Base-by-base conservation (phyloP, 306 rosid species). In the Delonix regia region DNA sequence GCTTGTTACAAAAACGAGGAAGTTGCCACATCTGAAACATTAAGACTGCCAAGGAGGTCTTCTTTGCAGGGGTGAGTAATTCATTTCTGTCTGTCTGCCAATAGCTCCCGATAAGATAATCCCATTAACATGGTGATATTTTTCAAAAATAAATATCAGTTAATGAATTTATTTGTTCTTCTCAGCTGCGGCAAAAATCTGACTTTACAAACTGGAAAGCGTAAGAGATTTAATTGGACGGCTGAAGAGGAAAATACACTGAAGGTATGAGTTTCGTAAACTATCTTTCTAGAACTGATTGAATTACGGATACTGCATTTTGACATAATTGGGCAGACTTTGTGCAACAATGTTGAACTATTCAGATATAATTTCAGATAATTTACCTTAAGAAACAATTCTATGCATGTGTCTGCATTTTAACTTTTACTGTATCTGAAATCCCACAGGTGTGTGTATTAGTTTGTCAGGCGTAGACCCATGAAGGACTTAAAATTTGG, bases 211-310 rank as follows among this genome's bases (percentile, higher is more conserved):
- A 7, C 28, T 5, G 44, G 39, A 52, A 86, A 19, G 59, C 82
- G 89, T 10, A 83, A 9, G 81, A 67, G 53, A 60, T 72, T 86
- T 62, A 24, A 1, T 36, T 86, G 89, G 89, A 72, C 85, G 4
- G 34, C 41, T 45, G 87, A 83, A 53, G 89, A 86, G 77, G 89
- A 80, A 77, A 73, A 53, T 18, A 62, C 27, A 45, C 78, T 86
- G 34, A 62, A 77, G 89, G 89, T 86, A 78, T 71, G 16, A 19
- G 25, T 82, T 82, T 71, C 41, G 9, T 59, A 10, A 57, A 59
- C 28, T 69, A 0, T 67, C 14, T 71, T 64, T 53, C 25, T 62
- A 13, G 55, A 78, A 61, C 34, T n/a, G 16, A 15, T 38, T 52
- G 71, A 77, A 34, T 41, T 19, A 48, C 55, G 25, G 41, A 52